A percentile compares a stretch with the other conserved stretches of the same genome.
These are phyloP conservation scores for Saccharomyces kudriavzevii DNA, from an alignment of 805 yeast species.

Conservation along the genomic window DNA sequence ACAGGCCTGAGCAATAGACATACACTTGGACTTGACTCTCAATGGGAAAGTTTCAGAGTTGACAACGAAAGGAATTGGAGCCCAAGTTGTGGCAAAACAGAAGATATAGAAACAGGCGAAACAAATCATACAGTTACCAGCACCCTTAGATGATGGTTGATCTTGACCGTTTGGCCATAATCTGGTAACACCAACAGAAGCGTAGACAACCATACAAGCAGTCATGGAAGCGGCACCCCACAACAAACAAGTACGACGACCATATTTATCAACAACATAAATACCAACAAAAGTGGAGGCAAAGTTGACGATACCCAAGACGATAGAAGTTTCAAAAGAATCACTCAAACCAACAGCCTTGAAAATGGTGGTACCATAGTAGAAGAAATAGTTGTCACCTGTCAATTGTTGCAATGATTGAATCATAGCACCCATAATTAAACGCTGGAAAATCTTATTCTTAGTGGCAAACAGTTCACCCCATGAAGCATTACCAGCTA, in stretches of 20 bases:
- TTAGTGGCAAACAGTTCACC: slow-evolving; percentile 47
- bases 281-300: slow-evolving; percentile 43
- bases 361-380: slow-evolving; percentile 54
- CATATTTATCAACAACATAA: slow-evolving; percentile 42
- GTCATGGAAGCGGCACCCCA: slow-evolving; percentile 41
- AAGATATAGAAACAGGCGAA: slow-evolving; percentile 57
- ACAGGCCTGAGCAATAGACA: slow-evolving; percentile 50
- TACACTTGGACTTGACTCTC: slow-evolving; percentile 52
- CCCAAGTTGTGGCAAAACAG: slow-evolving; percentile 66
- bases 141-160: slow-evolving; percentile 38
- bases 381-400: slow-evolving; percentile 56
- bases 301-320: slow-evolving; percentile 49
- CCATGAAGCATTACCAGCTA: slow-evolving; percentile 49
- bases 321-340: slow-evolving; percentile 47
- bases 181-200: slow-evolving; percentile 47
- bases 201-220: slow-evolving; percentile 37
- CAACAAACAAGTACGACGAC: slow-evolving; percentile 39
- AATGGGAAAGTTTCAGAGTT: slow-evolving; percentile 60
- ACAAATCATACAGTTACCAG: slow-evolving; percentile 63
- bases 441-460: slow-evolving; percentile 44
- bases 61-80: slow-evolving; percentile 53
- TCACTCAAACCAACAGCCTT: slow-evolving; percentile 49
- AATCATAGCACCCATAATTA: slow-evolving; percentile 41
- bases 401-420: slow-evolving; percentile 57
- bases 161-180: slow-evolving; percentile 33